These are phyloP conservation scores for Geosmithia morbida DNA, from an alignment of 2,329 filamentous ascomycete genomes.

Conservation along the genomic window DNA sequence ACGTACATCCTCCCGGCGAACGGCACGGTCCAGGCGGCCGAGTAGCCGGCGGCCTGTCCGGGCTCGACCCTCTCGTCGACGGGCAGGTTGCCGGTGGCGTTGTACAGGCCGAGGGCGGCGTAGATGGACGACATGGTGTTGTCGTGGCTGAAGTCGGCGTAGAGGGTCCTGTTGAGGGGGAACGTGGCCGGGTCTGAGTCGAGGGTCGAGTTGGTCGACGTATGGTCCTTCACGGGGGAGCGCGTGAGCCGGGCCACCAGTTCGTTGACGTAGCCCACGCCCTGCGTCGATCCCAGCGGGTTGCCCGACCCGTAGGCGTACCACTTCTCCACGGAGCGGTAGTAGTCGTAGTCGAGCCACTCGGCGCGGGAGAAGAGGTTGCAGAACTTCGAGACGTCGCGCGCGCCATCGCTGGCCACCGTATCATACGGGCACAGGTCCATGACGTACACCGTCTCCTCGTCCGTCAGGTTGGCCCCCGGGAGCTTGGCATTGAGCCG, in stretches of 20 bases:
- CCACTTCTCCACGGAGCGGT: constrained; percentile 67
- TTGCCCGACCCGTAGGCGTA: constrained; percentile 71
- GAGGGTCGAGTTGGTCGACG: constrained; percentile 64
- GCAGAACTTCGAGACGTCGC: constrained; percentile 55
- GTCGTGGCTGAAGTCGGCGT: constrained; percentile 87
- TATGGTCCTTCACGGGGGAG: constrained; percentile 54
- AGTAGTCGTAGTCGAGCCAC: constrained; percentile 72
- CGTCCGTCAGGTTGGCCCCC: constrained; percentile 47
- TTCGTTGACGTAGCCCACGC: constrained; percentile 79
- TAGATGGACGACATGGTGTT: constrained; percentile 72
- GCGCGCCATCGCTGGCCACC: constrained; percentile 41
- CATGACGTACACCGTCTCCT: constrained; percentile 62
- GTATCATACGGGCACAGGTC: constrained; percentile 80
- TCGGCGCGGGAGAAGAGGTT: constrained; percentile 56
- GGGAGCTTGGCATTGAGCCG: constrained; percentile 56
- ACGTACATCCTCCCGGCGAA: constrained; percentile 74
- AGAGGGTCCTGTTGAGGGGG: constrained; percentile 53
- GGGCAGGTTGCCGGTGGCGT: constrained; percentile 39
- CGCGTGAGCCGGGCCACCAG: constrained; percentile 67
- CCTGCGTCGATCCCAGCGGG: constrained; percentile 67
- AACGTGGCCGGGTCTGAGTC: constrained; percentile 56
- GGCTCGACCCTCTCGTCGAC: constrained; percentile 34
- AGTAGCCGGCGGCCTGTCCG: constrained; percentile 48
- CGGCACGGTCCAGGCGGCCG: constrained; percentile 65
- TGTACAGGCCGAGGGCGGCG: constrained; percentile 66